Evolutionary conservation across 2,329 filamentous ascomycete species (phyloP), one percentile per base, ranked within the genome.

Genomic region (Trematosphaeria pertusa): DNA sequence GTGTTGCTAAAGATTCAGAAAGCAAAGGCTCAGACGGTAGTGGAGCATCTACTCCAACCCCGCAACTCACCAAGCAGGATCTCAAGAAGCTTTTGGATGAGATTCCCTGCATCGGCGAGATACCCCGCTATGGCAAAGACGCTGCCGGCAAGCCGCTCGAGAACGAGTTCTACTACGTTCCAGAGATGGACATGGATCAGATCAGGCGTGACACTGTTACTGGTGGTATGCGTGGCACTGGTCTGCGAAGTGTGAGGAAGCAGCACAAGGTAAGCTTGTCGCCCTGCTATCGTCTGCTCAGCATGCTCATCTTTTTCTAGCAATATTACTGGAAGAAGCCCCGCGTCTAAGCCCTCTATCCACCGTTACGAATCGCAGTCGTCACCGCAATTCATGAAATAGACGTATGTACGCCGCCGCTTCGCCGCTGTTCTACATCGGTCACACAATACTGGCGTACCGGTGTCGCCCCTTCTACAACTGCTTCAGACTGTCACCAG

Each of bases 161-260:
- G 78, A 95, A 89, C 77, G 92, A 99, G 72, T 97, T 95, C 71
- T 97, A 97, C 74, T 99, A 99, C 66, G 80, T 97, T 6, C 89
- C 92, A 0, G 93, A 97, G 71, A 81, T 85, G 64, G 94, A 99
- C 67, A 78, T 81, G 2, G 91, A 97, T 66, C 82, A 86, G 54
- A 84, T 87, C 66, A 84, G 93, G 49, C 84, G 89, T 40, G 83
- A 90, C 43, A 88, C 91, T 17, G 91, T 97, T 11, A 90, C 92
- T 1, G 87, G 92, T 58, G 89, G 90, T 42, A 78, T 97, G 69
- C 83, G 91, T 45, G 96, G 96, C 74, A 93, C 92, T 33, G 94
- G 91, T 61, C 76, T 99, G 64, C 82, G 94, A 58, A 87, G 87
- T 65, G 97, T 94, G 67, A 84, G 94, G 65, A 97, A 97, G 76